phyloP scores from a whole-genome alignment of 352 stramenopile species.

The Globisporangium nunn region DNA sequence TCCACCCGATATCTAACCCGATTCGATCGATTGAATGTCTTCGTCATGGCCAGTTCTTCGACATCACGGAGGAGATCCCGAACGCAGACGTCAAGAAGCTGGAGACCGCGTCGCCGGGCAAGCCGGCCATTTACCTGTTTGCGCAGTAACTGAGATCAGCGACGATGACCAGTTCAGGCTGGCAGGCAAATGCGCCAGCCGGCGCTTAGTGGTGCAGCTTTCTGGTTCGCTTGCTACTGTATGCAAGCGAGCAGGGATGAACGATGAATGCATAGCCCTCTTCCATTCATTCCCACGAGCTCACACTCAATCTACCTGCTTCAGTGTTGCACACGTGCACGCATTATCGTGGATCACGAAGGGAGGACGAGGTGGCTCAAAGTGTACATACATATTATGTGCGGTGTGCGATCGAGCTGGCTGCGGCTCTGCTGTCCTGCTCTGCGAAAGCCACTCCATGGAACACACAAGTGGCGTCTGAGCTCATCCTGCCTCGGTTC shows the following conservation, averaged over 20 bases:
- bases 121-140: conserved; percentile 74
- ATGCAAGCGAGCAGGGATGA: neutral
- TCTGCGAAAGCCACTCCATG: neutral
- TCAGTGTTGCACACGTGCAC: no score
- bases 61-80: conserved; percentile 61
- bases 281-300: neutral
- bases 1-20: no score
- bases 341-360: neutral
- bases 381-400: conserved; percentile 1
- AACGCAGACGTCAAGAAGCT: conserved; percentile 81
- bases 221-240: neutral
- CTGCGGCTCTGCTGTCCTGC: no score
- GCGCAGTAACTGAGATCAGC: conserved; percentile 21
- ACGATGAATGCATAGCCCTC: neutral
- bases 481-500: neutral
- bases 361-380: neutral
- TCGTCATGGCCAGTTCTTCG: conserved; percentile 48
- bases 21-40: neutral
- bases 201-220: no score
- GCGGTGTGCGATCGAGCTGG: neutral
- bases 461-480: neutral
- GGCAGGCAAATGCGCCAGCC: neutral
- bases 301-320: neutral
- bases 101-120: conserved; percentile 73
- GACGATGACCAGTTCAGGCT: neutral